Percentiles rank a stretch among this genome's conserved stretches.
Evolutionary conservation across 805 yeast species (phyloP).

Genomic region (Dipodascus geniculatus): DNA sequence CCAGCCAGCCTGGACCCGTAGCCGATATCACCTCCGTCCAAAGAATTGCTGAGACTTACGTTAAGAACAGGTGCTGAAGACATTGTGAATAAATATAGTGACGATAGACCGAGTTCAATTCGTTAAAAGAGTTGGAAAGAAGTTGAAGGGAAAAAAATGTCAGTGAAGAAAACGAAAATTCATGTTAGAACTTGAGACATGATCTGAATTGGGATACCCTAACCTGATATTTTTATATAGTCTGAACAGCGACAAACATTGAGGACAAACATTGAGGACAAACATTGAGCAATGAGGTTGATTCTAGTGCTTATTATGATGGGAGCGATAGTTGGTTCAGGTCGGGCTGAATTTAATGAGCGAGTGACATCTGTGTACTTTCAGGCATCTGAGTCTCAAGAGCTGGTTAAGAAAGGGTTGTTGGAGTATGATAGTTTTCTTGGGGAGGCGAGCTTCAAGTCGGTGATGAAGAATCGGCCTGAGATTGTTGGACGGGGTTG

Average conservation of each 20-base stretch:
- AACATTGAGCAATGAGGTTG: too few relatives aligned
- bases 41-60: constrained; percentile 3
- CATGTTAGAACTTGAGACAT: not conserved
- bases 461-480: not conserved
- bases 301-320: too few relatives aligned
- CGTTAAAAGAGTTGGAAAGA: too few relatives aligned
- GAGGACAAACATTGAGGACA: too few relatives aligned
- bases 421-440: not conserved
- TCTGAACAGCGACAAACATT: too few relatives aligned
- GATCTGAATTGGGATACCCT: not conserved
- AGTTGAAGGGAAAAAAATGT: not conserved
- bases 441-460: not conserved
- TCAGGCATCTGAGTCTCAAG: not conserved
- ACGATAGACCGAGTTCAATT: not conserved
- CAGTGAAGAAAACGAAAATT: not conserved
- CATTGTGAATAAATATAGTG: constrained; percentile 2
- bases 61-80: constrained; percentile 2
- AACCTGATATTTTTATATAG: constrained; percentile 3
- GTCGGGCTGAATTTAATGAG: too few relatives aligned
- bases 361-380: not conserved
- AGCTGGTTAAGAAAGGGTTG: not conserved
- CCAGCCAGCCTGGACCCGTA: too few relatives aligned
- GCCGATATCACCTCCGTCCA: not conserved
- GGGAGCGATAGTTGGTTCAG: too few relatives aligned
- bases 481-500: constrained; percentile 11